Percentiles rank a stretch among this genome's conserved stretches.
These are phyloP conservation scores for Pythium scleroteichum DNA, from an alignment of 352 stramenopile species.

Conservation along the genomic window DNA sequence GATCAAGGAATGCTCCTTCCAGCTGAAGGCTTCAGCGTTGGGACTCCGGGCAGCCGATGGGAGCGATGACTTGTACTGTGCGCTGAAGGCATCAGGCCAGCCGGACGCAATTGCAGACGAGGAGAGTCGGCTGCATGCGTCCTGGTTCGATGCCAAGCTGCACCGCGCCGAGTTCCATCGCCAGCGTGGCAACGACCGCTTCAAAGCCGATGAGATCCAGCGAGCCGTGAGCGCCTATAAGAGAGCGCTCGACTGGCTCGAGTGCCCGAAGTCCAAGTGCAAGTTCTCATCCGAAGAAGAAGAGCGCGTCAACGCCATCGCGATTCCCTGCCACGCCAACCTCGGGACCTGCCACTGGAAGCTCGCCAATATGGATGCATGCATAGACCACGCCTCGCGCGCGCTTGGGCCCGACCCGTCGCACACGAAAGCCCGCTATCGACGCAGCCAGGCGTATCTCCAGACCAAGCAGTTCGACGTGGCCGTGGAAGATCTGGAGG, in stretches of 20 bases:
- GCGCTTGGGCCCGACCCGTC: conserved; percentile 44
- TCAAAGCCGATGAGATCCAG: conserved; percentile 40
- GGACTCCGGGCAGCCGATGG: neutral
- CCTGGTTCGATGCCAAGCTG: conserved; percentile 60
- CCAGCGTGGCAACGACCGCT: conserved; percentile 52
- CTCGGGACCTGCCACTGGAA: conserved; percentile 69
- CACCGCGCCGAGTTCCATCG: conserved; percentile 45
- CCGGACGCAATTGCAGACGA: neutral
- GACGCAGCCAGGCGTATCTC: conserved; percentile 61
- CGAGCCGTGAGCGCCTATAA: conserved; percentile 35
- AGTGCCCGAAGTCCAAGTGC: conserved; percentile 39
- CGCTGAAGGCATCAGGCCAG: neutral
- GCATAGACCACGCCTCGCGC: conserved; percentile 47
- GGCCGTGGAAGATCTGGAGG: conserved; percentile 53
- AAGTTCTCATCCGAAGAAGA: conserved; percentile 42
- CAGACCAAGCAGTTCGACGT: conserved; percentile 56
- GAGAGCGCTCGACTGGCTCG: conserved; percentile 55
- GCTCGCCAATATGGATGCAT: conserved; percentile 35
- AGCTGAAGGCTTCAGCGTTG: conserved; percentile 1
- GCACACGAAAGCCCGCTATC: conserved; percentile 68
- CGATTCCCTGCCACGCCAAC: conserved; percentile 56
- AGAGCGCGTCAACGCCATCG: conserved; percentile 33
- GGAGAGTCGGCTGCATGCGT: conserved; percentile 3
- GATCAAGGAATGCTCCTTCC: conserved; percentile 1
- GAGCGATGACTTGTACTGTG: conserved; percentile 4